Base-by-base conservation (phyloP, 805 yeast genomes). In the Millerozyma miso region DNA sequence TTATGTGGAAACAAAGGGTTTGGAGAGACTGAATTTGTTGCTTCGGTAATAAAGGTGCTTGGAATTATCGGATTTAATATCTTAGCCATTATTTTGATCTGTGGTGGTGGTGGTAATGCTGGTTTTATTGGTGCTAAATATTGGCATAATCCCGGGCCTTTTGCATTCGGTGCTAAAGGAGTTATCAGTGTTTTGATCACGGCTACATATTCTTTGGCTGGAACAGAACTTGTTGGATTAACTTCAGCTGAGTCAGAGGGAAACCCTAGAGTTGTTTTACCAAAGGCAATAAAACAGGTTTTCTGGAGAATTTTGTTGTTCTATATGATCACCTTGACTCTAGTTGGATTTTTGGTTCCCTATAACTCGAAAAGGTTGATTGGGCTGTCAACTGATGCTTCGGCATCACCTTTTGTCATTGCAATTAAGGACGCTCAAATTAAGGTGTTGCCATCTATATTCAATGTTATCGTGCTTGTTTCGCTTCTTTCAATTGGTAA, bases 151-250 rank as follows among this genome's bases (percentile, higher is more conserved):
- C 67, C 70, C 0, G 69, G 69, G 10, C 54, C 71, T 1, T 67
- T 69, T 44, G 59, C 65, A 31, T 50, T 63, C 37, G 80, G 80
- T 2, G 60, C 62, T 40, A 68, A 68, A 46, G 74, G 74, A 1
- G 60, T 65, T 26, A 56, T 66, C 10, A 58, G 66, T 7, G 72
- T 67, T 16, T 60, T 67, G 42, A 58, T 68, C 40, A 58, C 71
- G 0, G 74, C 74, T 20, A 65, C 71, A 1, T 68, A 67, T 53
- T 67, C 73, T 14, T 59, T 68, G 46, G 73, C 74, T 7, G 73
- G 73, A 1, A 67, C 73, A 4, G 73, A 68, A 48, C 58, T 68
- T 41, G 64, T 68, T 34, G 69, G 71, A 5, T 57, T 68, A 44
- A 67, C 73, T 3, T 64, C 69, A 2, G 55, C 65, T 4, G 73